These are phyloP conservation scores for Magnaporthiopsis poae DNA, from an alignment of 2,329 filamentous ascomycete genomes.

Conservation along the genomic window DNA sequence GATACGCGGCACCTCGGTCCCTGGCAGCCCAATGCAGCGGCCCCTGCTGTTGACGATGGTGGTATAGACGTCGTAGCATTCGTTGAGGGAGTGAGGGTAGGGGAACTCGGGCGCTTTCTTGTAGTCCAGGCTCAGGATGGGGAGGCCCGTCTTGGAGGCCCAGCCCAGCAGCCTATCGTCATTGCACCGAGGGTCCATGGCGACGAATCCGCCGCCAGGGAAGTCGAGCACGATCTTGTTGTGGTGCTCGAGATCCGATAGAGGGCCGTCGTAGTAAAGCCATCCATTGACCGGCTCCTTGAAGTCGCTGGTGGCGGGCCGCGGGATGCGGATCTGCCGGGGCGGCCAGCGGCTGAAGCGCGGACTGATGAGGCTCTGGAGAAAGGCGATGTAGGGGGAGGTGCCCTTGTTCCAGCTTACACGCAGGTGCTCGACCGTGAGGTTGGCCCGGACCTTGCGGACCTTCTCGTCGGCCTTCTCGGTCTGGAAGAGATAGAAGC, in stretches of 20 bases:
- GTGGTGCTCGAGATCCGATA: conserved; percentile 44
- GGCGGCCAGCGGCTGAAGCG: conserved; percentile 73
- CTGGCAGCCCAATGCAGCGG: conserved; percentile 64
- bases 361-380: conserved; percentile 65
- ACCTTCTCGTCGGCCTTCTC: conserved; percentile 96
- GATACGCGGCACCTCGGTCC: conserved; percentile 53
- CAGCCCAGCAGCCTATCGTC: conserved; percentile 90
- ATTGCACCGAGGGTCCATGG: conserved; percentile 88
- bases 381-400: conserved; percentile 69
- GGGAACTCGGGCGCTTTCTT: conserved; percentile 75
- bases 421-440: conserved; percentile 84
- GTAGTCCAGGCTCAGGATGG: conserved; percentile 85
- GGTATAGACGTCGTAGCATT: conserved; percentile 78
- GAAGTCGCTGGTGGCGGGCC: conserved; percentile 72
- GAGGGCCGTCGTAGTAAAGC: conserved; percentile 87
- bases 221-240: conserved; percentile 76
- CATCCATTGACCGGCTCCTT: conserved; percentile 73
- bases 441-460: conserved; percentile 70
- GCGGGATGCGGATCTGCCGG: conserved; percentile 70
- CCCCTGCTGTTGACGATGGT: conserved; percentile 63
- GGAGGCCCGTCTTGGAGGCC: conserved; percentile 81
- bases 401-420: conserved; percentile 93
- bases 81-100: conserved; percentile 76
- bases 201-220: conserved; percentile 88
- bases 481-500: conserved; percentile 85